A percentile compares a stretch with the other conserved stretches of the same genome.
phyloP scores from a whole-genome alignment of 768 basidiomycete genomes.

The Lentinula lateritia region DNA sequence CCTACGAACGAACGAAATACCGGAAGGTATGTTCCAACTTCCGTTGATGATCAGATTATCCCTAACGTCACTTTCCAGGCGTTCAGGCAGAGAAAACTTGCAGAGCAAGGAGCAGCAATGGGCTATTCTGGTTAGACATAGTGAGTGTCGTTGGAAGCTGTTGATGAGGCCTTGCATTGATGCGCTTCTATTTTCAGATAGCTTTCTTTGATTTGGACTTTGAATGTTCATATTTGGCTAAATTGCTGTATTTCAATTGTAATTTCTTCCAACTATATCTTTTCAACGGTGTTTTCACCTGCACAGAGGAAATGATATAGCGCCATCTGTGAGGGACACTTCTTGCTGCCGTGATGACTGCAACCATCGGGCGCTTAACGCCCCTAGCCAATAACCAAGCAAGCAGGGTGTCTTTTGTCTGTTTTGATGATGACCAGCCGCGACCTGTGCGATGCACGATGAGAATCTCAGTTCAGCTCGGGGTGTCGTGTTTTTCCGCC shows the following conservation, averaged over 20 bases:
- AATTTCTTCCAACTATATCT: background rate
- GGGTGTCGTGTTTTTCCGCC: too few species aligned
- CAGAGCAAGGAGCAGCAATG: constrained; percentile 52
- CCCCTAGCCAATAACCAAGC: too few species aligned
- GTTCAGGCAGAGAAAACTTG: constrained; percentile 71
- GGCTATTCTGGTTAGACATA: constrained; percentile 53
- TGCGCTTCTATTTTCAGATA: background rate
- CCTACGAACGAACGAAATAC: constrained; percentile 83
- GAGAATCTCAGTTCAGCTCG: too few species aligned
- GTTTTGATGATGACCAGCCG: too few species aligned
- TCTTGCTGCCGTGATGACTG: too few species aligned
- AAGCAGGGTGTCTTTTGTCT: too few species aligned
- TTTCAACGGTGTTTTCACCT: background rate
- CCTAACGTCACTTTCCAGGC: constrained; percentile 34
- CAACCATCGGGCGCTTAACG: too few species aligned
- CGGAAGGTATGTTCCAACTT: constrained; percentile 54
- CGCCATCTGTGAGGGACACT: too few species aligned
- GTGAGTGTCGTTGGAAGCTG: constrained; percentile 24
- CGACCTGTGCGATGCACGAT: too few species aligned
- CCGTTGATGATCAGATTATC: background rate
- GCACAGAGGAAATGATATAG: too few species aligned
- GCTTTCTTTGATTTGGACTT: constrained; percentile 1
- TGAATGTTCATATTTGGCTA: background rate
- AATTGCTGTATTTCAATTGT: background rate
- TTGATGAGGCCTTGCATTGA: background rate